phyloP scores from a whole-genome alignment of 495 filamentous ascomycete species.

The Aspergillus conjunctus region DNA sequence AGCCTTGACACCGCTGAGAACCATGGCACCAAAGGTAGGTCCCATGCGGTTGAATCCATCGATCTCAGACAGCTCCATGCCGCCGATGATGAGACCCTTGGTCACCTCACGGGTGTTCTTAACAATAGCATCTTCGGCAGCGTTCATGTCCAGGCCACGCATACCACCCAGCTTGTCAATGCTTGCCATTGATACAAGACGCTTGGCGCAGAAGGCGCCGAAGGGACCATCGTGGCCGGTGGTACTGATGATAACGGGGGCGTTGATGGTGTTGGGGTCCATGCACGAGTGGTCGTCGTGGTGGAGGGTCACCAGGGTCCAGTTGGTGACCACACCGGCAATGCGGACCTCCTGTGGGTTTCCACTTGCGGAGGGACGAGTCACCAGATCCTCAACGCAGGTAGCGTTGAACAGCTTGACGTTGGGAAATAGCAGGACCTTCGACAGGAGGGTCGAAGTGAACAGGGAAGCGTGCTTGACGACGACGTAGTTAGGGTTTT shows the following conservation, averaged over 20 bases:
- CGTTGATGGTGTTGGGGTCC: conserved; percentile 96
- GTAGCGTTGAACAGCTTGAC: conserved; percentile 96
- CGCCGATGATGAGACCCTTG: conserved; percentile 85
- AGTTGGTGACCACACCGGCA: conserved; percentile 90
- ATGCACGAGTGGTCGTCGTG: conserved; percentile 93
- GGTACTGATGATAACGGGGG: conserved; percentile 79
- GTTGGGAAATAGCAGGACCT: conserved; percentile 80
- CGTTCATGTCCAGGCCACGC: conserved; percentile 88
- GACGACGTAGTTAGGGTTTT: conserved; percentile 81
- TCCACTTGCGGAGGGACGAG: conserved; percentile 54
- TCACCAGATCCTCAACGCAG: conserved; percentile 87
- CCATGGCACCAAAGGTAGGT: conserved; percentile 82
- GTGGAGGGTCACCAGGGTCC: conserved; percentile 87
- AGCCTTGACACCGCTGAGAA: conserved; percentile 79
- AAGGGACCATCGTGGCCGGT: conserved; percentile 91
- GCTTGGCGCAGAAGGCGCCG: conserved; percentile 85
- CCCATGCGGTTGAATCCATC: conserved; percentile 89
- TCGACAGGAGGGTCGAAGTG: conserved; percentile 79
- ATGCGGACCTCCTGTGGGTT: conserved; percentile 59
- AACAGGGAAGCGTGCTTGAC: conserved; percentile 93
- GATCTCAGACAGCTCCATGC: conserved; percentile 90
- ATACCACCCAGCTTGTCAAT: conserved; percentile 85
- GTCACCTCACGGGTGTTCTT: conserved; percentile 85
- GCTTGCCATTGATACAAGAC: conserved; percentile 77
- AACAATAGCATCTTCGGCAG: conserved; percentile 87